Conservation (phyloP, 176 grass and related monocot species). For the Melocanna baccifera region DNA sequence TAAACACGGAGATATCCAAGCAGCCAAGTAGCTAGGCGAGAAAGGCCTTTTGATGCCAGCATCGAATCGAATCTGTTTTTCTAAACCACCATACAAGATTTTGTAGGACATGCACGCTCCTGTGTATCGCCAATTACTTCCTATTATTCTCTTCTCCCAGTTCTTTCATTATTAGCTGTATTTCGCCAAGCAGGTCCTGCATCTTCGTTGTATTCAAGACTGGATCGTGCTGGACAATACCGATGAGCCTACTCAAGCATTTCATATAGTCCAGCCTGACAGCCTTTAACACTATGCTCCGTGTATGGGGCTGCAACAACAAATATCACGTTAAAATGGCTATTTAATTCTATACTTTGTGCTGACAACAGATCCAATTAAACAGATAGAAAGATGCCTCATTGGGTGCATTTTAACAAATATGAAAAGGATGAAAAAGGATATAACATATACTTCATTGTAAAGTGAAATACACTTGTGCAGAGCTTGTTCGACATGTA, state of each 20-base stretch:
- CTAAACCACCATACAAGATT: too few relatives aligned
- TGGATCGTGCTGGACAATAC: background rate
- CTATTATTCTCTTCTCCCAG: background rate
- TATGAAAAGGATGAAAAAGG: background rate
- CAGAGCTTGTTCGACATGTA: constrained; percentile 53
- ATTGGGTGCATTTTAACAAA: background rate
- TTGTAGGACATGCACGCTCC: background rate
- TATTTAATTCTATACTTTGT: background rate
- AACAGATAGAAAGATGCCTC: background rate
- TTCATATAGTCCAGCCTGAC: background rate
- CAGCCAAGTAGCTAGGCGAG: too few relatives aligned
- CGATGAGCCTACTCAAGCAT: background rate
- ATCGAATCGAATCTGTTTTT: too few relatives aligned
- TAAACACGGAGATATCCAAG: background rate
- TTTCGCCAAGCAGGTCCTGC: constrained; percentile 7
- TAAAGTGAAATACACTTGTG: constrained; percentile 70
- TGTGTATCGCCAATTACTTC: background rate
- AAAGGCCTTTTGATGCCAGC: too few relatives aligned
- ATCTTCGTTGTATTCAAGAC: background rate
- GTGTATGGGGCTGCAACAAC: constrained; percentile 4
- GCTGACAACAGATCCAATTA: background rate
- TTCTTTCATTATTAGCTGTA: constrained; percentile 1
- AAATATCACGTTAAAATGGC: background rate
- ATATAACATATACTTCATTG: constrained; percentile 49
- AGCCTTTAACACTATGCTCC: background rate